Percentiles rank a stretch among this genome's conserved stretches.
Evolutionary conservation across 352 stramenopile genomes (phyloP).

Genomic region (Phytopythium oedochilum): DNA sequence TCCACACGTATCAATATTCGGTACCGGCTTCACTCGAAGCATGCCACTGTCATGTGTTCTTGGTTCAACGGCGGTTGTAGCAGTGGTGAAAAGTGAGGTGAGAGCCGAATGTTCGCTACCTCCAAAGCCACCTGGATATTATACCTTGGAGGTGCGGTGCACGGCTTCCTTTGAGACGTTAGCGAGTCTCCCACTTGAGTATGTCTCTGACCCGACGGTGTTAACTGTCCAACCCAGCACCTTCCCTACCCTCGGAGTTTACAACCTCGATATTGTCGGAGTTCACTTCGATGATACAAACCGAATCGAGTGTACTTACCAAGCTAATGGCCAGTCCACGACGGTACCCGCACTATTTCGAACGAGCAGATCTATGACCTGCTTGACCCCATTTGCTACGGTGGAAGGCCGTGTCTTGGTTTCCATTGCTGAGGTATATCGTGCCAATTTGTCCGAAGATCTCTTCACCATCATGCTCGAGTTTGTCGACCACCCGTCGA

Average conservation of each 20-base stretch:
- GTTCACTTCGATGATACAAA: conserved; percentile 15
- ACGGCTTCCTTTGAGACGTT: conserved; percentile 1
- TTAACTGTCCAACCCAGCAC: conserved; percentile 11
- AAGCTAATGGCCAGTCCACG: conserved; percentile 3
- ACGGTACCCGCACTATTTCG: conserved; percentile 14
- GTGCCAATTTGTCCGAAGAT: not conserved
- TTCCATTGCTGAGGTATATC: conserved; percentile 4
- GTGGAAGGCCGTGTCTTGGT: conserved; percentile 10
- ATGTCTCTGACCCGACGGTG: conserved; percentile 12
- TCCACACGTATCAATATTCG: conserved; percentile 17
- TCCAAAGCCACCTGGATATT: conserved; percentile 23
- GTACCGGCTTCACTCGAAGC: conserved; percentile 17
- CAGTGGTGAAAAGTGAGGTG: conserved; percentile 17
- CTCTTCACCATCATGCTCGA: conserved; percentile 19
- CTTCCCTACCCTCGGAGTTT: conserved; percentile 11
- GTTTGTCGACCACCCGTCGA: conserved; percentile 9
- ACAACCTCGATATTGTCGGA: conserved; percentile 20
- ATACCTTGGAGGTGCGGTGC: conserved; percentile 27
- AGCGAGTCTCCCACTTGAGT: conserved; percentile 20
- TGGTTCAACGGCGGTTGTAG: conserved; percentile 1
- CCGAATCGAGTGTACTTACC: conserved; percentile 26
- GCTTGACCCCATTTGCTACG: conserved; percentile 13
- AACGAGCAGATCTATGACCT: conserved; percentile 17
- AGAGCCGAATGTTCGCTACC: conserved; percentile 22
- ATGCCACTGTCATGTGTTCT: conserved; percentile 25